Base-by-base conservation (phyloP, 208 protist species). In the Wallacemonas sp. region DNA sequence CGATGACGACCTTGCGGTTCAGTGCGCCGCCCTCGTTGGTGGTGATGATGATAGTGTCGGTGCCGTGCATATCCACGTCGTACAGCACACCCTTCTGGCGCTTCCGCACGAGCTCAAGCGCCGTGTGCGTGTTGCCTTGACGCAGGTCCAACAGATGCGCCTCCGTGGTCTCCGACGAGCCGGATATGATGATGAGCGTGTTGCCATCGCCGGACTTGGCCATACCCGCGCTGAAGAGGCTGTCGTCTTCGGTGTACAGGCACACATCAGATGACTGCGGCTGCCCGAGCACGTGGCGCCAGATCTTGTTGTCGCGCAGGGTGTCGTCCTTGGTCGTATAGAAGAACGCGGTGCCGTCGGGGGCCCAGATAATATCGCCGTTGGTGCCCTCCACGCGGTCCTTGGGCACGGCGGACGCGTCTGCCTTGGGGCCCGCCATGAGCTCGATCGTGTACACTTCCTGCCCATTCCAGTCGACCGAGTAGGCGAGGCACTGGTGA, bases 361-460 rank as follows among this genome's bases (percentile, higher is more conserved):
- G 45, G 26, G 76, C 81, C 90, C 90, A 96, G 10, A 88, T 66
- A 48, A 94, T 81, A 17, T 78, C 59, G 19, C 90, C 90, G 62
- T 91, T 88, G 5, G 87, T 92, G 39, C 79, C 82, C 32, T 71
- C 73, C 32, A 96, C 67, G 59, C 63, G 71, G 61, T 92, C 89
- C 45, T 33, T 38, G 68, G n/a, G 60, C 26, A 13, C 54, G 52
- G 65, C 62, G 12, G 22, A 17, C 22, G 66, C 52, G 50, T 74
- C 37, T 17, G 62, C 66, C 33, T 50, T 44, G 19, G 41, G 59
- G n/a, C 37, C 24, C 10, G 37, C 38, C 52, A 84, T 68, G 55
- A 96, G 82, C 22, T 78, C 59, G 60, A 96, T 93, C 22, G 76
- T 73, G 79, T 94, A 96, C 44, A 91, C 76, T 64, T 96, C 91